Evolutionary conservation across 805 yeast species (phyloP), one percentile per base, ranked within the genome.

Genomic region (Yarrowia divulgata): DNA sequence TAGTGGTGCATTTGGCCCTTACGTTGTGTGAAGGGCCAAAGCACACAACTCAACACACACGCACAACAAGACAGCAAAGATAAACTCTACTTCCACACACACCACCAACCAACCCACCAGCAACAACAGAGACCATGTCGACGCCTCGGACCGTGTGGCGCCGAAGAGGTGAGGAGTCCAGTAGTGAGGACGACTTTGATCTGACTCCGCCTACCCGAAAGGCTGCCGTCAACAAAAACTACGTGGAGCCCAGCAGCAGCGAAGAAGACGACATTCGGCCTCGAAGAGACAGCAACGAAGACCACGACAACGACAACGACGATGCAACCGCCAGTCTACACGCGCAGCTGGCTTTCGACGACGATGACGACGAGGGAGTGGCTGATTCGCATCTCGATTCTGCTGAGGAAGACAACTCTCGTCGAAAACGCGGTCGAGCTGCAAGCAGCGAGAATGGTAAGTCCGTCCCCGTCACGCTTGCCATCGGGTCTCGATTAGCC

Each of bases 381-480:
- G 45, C 32, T n/a, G 43, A 37, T 18, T 34, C 37, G 23, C 54
- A 49, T 13, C 19, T 14, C 12, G 54, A 32, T 10, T 32, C 54
- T 16, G 50, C 19, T 1, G 63, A 40, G 5, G 50, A 42, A 12
- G 32, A 9, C 29, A 23, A 23, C 19, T n/a, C 16, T 23, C 43
- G 40, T 8, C 52, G 50, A 18, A 60, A 60, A 34, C 66, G 66
- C 66, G 40, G 34, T 16, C 34, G 66, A 60, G 49, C 62, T 5
- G 46, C 63, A 9, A 29, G 49, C 63, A 42, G 43, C 63, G 63
- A 39, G 14, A 40, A 45, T 34, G 66, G 52, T 42, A 40, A 43
- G 40, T 60, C 66, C 35, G 66, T 60, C 9, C 73, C 74, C 34
- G 71, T 72, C 23, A 72, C 66, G 43, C 63, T 72, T 62, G 60